A percentile compares a stretch with the other conserved stretches of the same genome.
Conservation (phyloP, 2,329 filamentous ascomycete genomes). For the Lachnellula arida region DNA sequence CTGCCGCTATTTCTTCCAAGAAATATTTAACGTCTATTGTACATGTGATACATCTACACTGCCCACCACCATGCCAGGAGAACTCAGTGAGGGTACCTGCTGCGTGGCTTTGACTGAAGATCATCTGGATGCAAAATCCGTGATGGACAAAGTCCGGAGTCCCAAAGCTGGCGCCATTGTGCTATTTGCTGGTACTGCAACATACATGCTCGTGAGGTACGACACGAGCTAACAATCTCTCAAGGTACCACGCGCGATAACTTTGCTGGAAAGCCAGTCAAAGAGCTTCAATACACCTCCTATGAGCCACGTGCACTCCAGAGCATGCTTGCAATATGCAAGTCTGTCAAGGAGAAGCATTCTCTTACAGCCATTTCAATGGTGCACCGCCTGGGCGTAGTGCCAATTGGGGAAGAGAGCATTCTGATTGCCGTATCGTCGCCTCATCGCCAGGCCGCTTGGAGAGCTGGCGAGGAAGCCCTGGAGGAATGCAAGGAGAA, state of each 20-base stretch:
- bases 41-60: too few species aligned
- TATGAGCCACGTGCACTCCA: constrained; percentile 67
- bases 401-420: constrained; percentile 89
- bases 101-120: constrained; percentile 66
- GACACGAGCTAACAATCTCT: constrained; percentile 9
- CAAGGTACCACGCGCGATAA: constrained; percentile 72
- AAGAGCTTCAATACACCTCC: constrained; percentile 68
- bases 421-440: constrained; percentile 84
- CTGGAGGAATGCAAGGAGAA: constrained; percentile 79
- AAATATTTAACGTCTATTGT: too few species aligned
- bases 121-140: constrained; percentile 50
- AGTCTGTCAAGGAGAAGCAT: constrained; percentile 54
- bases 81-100: constrained; percentile 47
- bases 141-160: constrained; percentile 65
- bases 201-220: background rate
- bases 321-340: constrained; percentile 62
- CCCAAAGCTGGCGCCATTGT: constrained; percentile 73
- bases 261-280: constrained; percentile 67
- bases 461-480: constrained; percentile 83
- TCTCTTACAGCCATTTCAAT: constrained; percentile 70
- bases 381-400: constrained; percentile 76
- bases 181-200: constrained; percentile 61
- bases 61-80: constrained; percentile 29
- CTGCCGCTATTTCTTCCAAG: too few species aligned
- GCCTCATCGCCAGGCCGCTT: constrained; percentile 78